phyloP scores from a whole-genome alignment of 2,329 filamentous ascomycete genomes.

The Ascomycota sp. region DNA sequence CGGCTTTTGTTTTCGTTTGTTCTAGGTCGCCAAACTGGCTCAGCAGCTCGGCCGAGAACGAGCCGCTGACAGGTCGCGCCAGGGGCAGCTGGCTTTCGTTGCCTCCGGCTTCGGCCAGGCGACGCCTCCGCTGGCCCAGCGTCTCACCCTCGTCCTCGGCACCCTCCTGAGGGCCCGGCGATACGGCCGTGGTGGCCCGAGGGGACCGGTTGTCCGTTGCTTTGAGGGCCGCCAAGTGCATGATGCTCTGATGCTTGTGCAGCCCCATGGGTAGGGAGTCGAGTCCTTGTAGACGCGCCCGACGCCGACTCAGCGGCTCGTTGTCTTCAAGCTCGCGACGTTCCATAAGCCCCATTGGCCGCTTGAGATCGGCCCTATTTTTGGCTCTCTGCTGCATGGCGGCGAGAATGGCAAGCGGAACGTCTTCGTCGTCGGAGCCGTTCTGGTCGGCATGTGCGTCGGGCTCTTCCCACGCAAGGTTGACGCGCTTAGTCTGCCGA shows the following conservation, averaged over 20 bases:
- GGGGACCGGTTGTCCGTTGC: conserved; percentile 1
- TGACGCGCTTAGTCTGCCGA: conserved; percentile 55
- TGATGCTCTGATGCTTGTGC: conserved; percentile 22
- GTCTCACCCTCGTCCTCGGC: conserved; percentile 42
- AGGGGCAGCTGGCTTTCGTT: conserved; percentile 24
- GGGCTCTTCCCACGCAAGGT: conserved; percentile 76
- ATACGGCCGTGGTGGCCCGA: conserved; percentile 4
- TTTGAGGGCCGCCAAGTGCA: conserved; percentile 16
- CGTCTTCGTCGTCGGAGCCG: conserved; percentile 54
- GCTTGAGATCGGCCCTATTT: conserved; percentile 32
- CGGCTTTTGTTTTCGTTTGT: conserved; percentile 15
- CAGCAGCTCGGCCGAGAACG: conserved; percentile 51
- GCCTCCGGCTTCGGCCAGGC: conserved; percentile 37
- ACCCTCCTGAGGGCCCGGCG: conserved; percentile 25
- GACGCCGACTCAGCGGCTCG: conserved; percentile 63
- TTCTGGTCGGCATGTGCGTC: conserved; percentile 22
- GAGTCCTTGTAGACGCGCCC: conserved; percentile 52
- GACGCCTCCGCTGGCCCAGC: conserved; percentile 41
- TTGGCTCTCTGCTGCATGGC: conserved; percentile 32
- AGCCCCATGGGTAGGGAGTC: conserved; percentile 21
- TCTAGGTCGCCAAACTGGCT: conserved; percentile 37
- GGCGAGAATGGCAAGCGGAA: conserved; percentile 67
- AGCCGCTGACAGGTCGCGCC: conserved; percentile 37
- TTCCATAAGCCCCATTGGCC: conserved; percentile 58
- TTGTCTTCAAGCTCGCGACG: conserved; percentile 76